Evolutionary conservation across 163 green algal genomes (phyloP).

Genomic region (Volvox carteri): DNA sequence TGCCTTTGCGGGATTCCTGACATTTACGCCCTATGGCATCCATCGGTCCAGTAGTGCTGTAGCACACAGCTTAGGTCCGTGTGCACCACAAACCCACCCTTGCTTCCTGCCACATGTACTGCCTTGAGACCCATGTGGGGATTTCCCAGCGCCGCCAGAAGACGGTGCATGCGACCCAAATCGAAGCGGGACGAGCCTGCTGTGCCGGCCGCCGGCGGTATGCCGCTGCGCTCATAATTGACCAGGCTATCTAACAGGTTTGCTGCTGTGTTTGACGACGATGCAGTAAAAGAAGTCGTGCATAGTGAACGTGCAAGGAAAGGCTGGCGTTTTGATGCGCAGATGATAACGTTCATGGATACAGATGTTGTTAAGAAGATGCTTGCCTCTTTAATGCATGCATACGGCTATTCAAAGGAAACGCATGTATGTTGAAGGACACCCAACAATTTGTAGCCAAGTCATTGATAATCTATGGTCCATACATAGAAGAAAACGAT

Average conservation of each 20-base stretch:
- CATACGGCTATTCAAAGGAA: neutral
- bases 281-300: neutral
- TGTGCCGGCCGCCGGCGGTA: slow-evolving; percentile 77
- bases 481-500: too few relatives aligned
- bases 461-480: neutral
- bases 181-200: slow-evolving; percentile 74
- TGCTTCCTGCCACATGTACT: slow-evolving; percentile 83
- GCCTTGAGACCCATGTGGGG: slow-evolving; percentile 75
- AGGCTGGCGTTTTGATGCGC: neutral
- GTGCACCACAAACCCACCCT: slow-evolving; percentile 63
- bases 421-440: neutral
- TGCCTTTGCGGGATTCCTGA: too few relatives aligned
- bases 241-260: slow-evolving; percentile 51
- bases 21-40: too few relatives aligned
- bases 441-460: neutral
- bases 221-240: slow-evolving; percentile 81
- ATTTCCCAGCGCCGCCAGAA: slow-evolving; percentile 77
- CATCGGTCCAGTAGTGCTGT: too few relatives aligned
- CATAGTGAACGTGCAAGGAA: neutral
- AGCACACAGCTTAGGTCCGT: too few relatives aligned
- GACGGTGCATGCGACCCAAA: slow-evolving; percentile 76
- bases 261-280: neutral
- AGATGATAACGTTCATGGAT: neutral
- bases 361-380: neutral
- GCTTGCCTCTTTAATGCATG: neutral